Evolutionary conservation across 805 yeast species (phyloP).

Genomic region (Myxozyma monticola): DNA sequence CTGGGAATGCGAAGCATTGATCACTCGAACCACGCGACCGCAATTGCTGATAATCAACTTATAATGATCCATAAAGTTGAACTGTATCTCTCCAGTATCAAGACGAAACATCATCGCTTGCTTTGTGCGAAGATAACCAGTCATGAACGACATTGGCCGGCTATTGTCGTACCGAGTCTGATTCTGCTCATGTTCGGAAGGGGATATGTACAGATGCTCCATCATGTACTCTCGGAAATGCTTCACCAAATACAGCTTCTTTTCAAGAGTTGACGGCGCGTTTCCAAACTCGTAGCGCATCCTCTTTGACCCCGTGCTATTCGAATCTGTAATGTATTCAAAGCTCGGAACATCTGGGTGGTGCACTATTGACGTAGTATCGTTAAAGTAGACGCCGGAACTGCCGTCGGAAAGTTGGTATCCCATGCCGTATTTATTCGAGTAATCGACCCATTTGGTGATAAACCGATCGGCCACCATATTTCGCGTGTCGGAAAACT

Average conservation of each 20-base stretch:
- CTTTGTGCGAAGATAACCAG: constrained; percentile 77
- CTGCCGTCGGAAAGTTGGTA: constrained; percentile 88
- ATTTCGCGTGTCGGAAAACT: background rate
- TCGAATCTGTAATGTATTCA: constrained; percentile 24
- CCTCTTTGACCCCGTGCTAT: background rate
- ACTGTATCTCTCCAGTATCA: constrained; percentile 89
- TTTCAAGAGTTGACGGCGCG: constrained; percentile 37
- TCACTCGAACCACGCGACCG: constrained; percentile 76
- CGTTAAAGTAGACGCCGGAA: constrained; percentile 87
- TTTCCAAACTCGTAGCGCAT: background rate
- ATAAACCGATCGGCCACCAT: constrained; percentile 44
- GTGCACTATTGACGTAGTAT: constrained; percentile 73
- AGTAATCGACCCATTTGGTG: constrained; percentile 97
- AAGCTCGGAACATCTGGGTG: constrained; percentile 41
- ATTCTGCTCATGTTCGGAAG: constrained; percentile 55
- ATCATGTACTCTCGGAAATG: constrained; percentile 92
- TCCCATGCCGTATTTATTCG: constrained; percentile 92
- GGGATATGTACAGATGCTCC: constrained; percentile 62
- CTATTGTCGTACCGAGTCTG: background rate
- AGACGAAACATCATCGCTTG: constrained; percentile 88
- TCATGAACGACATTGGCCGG: constrained; percentile 53
- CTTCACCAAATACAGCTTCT: constrained; percentile 79
- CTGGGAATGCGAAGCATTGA: constrained; percentile 50
- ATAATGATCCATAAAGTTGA: constrained; percentile 93
- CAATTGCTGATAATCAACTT: constrained; percentile 76